Conservation (phyloP, 2,329 filamentous ascomycete genomes). For the Ascosphaera acerosa region DNA sequence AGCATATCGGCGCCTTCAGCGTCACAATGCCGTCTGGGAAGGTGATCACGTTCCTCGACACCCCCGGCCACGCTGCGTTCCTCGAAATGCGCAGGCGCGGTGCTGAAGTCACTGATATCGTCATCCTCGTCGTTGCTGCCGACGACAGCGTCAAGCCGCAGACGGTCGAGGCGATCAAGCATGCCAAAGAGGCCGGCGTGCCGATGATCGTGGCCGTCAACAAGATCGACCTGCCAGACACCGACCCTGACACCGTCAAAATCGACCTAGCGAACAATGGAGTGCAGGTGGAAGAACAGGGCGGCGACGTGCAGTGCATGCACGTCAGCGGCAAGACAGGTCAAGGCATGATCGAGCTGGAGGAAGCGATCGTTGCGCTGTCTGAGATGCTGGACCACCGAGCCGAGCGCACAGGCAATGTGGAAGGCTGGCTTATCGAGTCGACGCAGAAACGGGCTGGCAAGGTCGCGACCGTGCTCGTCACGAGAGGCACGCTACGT, state of each 20-base stretch:
- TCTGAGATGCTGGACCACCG: conserved; percentile 80
- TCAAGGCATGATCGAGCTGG: conserved; percentile 67
- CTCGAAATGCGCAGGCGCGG: conserved; percentile 91
- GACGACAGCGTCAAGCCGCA: conserved; percentile 98
- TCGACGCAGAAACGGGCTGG: conserved; percentile 67
- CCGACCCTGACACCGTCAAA: conserved; percentile 63
- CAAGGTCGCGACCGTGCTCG: conserved; percentile 65
- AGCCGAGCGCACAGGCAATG: conserved; percentile 47
- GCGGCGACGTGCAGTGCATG: conserved; percentile 82
- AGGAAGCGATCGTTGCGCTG: conserved; percentile 68
- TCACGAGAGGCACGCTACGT: conserved; percentile 64
- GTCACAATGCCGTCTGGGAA: conserved; percentile 89
- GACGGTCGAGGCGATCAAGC: conserved; percentile 87
- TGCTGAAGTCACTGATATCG: conserved; percentile 97
- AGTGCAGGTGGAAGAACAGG: conserved; percentile 81
- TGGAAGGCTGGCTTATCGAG: conserved; percentile 87
- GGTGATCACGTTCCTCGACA: conserved; percentile 80
- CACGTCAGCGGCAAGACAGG: conserved; percentile 85
- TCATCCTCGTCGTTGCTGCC: conserved; percentile 95
- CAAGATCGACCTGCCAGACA: conserved; percentile 86
- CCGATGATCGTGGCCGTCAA: conserved; percentile 97
- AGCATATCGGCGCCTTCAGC: conserved; percentile 88
- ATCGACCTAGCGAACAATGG: conserved; percentile 59
- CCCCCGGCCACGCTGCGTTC: conserved; percentile 98
- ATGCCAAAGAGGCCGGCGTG: conserved; percentile 79